Base-by-base conservation (phyloP, 2,329 filamentous ascomycete species). In the Trichothecium roseum region DNA sequence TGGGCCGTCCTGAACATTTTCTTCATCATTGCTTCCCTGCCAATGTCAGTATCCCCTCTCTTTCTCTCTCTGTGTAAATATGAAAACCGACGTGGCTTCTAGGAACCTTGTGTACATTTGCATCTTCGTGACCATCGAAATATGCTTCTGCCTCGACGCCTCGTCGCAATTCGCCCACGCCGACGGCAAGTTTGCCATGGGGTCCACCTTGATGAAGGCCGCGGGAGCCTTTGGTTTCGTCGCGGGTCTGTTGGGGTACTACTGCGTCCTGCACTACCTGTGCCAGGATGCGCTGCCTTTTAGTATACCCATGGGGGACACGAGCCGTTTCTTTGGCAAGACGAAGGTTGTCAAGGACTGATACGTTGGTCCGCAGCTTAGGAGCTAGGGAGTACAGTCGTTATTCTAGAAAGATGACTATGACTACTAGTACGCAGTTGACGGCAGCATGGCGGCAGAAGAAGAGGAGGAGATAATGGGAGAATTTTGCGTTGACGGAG, bases 91-190 rank as follows among this genome's bases (percentile, higher is more conserved):
- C 36, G 37, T 52, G 17, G 49, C 43, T 18, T 46, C 45, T 45
- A 50, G 49, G 3, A 50, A 50, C n/a, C 17, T 52, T 16, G 45
- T 51, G 4, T 50, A 48, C n/a, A 49, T 52, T 2, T 32, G 38
- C 30, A 43, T 53, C 4, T 53, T 53, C 18, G 32, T 34, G 0
- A 38, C 45, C 0, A 40, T 53, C 8, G 45, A 53, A 30, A n/a
- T n/a, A n/a, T n/a, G n/a, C n/a, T 28, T 53, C 18, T 53, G 50
- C 5, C 42, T 53, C 2, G 50, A 53, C 10, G 47, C 43, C 0
- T 35, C 41, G 0, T 44, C 45, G 1, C 40, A 50, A 15, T 52
- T 53, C 18, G 41, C 42, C 4, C 36, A 41, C 15, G 50, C 49
- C 2, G 49, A 52, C n/a, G 50, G 50, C n/a, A 41, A 52, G 8